phyloP scores from a whole-genome alignment of 2,329 filamentous ascomycete genomes.

The Metarhizium sp. region DNA sequence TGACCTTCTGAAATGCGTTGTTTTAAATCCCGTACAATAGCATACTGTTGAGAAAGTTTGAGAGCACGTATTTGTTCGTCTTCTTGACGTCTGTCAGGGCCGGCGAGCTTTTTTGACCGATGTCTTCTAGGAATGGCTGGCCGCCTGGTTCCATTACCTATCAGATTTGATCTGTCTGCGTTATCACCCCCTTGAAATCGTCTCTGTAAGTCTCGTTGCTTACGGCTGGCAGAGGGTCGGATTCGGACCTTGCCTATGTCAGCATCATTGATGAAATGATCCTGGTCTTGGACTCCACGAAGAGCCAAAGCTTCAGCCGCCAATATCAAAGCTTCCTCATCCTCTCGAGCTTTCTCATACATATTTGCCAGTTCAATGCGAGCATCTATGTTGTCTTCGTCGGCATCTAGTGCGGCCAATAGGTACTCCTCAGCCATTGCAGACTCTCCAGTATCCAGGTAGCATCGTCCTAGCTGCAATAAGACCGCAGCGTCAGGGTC shows the following conservation, averaged over 20 bases:
- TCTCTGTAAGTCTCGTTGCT: not conserved
- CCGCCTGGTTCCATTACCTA: not conserved
- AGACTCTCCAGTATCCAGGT: conserved; percentile 52
- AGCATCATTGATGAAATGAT: conserved; percentile 8
- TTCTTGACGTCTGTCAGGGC: conserved; percentile 32
- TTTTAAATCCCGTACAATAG: conserved; percentile 32
- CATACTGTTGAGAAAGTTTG: conserved; percentile 31
- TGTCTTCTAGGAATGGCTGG: conserved; percentile 27
- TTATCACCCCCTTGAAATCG: not conserved
- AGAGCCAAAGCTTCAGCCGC: conserved; percentile 66
- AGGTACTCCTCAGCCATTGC: conserved; percentile 70
- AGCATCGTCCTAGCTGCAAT: conserved; percentile 56
- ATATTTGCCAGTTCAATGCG: conserved; percentile 73
- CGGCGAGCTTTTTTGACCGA: conserved; percentile 35
- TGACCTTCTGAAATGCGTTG: conserved; percentile 32
- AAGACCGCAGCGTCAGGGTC: conserved; percentile 42
- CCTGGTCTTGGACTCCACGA: conserved; percentile 35
- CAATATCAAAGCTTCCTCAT: conserved; percentile 67
- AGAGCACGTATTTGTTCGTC: conserved; percentile 33
- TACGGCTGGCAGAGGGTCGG: not conserved
- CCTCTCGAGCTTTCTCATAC: conserved; percentile 66
- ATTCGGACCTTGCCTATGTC: not conserved
- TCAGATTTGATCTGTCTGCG: not conserved
- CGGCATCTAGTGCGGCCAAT: conserved; percentile 61
- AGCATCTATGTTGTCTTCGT: conserved; percentile 64